Base-by-base conservation (phyloP, 78 protist species). In the Dictyostelium brefeldianum region DNA sequence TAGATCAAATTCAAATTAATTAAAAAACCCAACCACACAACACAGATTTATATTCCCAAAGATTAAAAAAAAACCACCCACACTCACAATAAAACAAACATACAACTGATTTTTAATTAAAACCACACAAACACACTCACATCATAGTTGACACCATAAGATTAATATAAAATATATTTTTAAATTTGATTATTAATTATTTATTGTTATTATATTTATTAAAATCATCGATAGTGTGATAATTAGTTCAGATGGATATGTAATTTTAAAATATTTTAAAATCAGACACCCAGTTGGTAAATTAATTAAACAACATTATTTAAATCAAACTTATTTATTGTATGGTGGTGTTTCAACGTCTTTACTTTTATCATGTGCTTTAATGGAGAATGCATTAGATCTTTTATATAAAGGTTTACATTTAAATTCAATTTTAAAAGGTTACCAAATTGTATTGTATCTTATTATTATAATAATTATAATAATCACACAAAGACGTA, bases 201-300 rank as follows among this genome's bases (percentile, higher is more conserved):
- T 62, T 8, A 27, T 65, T 65, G 1, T 62, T 7, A 29, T 65
- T 65, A 29, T n/a, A 64, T 64, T 64, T 8, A 29, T 29, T 14
- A 29, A 65, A 62, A 62, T 62, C 41, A 4, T 31, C 5, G 4
- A 22, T 56, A 80, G 85, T 5, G 65, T 80, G 41, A 80, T 80
- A 36, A 80, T 80, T 43, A 80, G 85, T 80, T 80, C 85, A 29
- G 71, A 56, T 80, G 74, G 71, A 4, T 59, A 20, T 25, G 65
- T 51, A 12, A 56, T 80, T 27, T 59, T 80, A 25, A 62, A 80
- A 59, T 80, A 59, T 31, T 80, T 80, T 56, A 25, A 80, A 22
- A 80, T 80, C 9, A 27, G 62, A 59, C 85, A 80, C n/a, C 85
- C 85, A 20, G 22, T 80, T 59, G 85, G 77, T 25, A 41, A 56